Evolutionary conservation across 1,284 basidiomycete species (phyloP).

Genomic region (Ustilago vetiveriae): DNA sequence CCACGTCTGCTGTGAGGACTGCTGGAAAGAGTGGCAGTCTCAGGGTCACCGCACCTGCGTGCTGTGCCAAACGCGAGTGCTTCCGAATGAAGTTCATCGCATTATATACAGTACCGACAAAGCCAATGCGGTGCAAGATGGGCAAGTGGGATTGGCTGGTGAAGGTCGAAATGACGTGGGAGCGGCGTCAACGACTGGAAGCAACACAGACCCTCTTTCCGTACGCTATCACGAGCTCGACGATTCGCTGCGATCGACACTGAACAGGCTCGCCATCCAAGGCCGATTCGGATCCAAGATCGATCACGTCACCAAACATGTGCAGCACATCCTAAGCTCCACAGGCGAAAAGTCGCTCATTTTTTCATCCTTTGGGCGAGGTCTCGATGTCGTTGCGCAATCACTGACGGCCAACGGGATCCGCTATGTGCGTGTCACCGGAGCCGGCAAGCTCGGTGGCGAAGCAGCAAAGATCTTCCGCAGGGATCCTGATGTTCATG

Average conservation of each 20-base stretch:
- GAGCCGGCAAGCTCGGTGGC: constrained; percentile 36
- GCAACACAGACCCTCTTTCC: constrained; percentile 4
- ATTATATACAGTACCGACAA: constrained; percentile 47
- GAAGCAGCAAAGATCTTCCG: constrained; percentile 46
- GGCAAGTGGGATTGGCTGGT: constrained; percentile 5
- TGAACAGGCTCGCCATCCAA: constrained; percentile 32
- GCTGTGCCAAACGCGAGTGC: constrained; percentile 55
- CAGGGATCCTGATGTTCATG: constrained; percentile 37
- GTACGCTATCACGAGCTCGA: constrained; percentile 41
- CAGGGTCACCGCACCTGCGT: constrained; percentile 55
- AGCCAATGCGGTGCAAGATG: not conserved
- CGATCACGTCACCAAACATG: constrained; percentile 57
- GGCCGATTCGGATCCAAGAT: constrained; percentile 63
- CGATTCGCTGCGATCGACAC: constrained; percentile 19
- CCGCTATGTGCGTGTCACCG: constrained; percentile 47
- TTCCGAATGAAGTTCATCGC: constrained; percentile 55
- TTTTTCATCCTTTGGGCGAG: constrained; percentile 63
- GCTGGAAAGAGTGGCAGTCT: constrained; percentile 60
- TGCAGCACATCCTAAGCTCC: constrained; percentile 37
- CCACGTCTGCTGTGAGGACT: constrained; percentile 59
- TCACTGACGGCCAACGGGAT: constrained; percentile 57
- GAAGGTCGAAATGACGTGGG: not conserved
- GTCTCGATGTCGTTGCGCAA: constrained; percentile 58
- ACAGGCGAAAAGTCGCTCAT: constrained; percentile 60
- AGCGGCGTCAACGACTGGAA: not conserved